phyloP scores from a whole-genome alignment of 495 filamentous ascomycete genomes.

The Amorphotheca resinae region DNA sequence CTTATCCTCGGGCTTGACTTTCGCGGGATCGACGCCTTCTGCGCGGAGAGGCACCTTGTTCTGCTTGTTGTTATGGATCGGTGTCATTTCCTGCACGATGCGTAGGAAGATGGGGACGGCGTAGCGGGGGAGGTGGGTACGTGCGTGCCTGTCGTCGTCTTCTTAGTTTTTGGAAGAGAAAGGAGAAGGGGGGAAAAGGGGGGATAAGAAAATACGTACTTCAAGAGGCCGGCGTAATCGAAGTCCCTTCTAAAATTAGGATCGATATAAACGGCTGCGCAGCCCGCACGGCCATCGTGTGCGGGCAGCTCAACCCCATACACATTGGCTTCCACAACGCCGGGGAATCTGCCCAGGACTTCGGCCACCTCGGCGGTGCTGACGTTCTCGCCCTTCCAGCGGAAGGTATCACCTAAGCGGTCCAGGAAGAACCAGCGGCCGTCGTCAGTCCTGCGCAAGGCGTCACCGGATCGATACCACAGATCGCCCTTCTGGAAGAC shows the following conservation, averaged over 20 bases:
- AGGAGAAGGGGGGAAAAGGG: neutral
- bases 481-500: conserved; percentile 65
- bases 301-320: conserved; percentile 62
- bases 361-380: conserved; percentile 66
- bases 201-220: conserved; percentile 22
- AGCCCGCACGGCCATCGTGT: conserved; percentile 62
- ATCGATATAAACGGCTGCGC: conserved; percentile 41
- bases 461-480: conserved; percentile 67
- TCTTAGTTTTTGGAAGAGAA: conserved; percentile 1
- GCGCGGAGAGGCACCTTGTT: conserved; percentile 62
- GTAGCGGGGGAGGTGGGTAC: conserved; percentile 52
- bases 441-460: conserved; percentile 48
- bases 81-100: conserved; percentile 41
- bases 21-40: conserved; percentile 56
- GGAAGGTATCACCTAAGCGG: conserved; percentile 64
- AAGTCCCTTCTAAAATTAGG: conserved; percentile 30
- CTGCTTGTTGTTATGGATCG: conserved; percentile 78
- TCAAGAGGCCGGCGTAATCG: conserved; percentile 40
- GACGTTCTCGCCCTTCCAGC: conserved; percentile 80
- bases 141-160: conserved; percentile 32
- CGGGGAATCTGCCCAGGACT: conserved; percentile 50
- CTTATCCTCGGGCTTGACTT: conserved; percentile 35
- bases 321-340: conserved; percentile 63
- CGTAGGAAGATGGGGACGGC: conserved; percentile 68
- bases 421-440: conserved; percentile 74